Conservation (phyloP, 2,329 filamentous ascomycete genomes). For the Biscogniauxia marginata region DNA sequence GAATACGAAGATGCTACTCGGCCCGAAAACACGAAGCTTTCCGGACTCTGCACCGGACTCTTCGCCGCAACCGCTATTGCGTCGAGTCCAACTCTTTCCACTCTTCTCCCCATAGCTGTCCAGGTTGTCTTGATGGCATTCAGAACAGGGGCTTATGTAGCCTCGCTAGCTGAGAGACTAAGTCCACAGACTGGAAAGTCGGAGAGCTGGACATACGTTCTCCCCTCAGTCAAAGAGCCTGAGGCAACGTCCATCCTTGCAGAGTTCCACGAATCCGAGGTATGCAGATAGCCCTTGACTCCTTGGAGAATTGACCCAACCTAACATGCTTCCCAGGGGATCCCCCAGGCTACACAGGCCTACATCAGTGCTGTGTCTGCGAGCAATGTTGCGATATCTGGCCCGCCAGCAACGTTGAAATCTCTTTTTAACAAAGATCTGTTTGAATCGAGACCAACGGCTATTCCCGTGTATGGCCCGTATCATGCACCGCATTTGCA, state of each 20-base stretch:
- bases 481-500: constrained; percentile 58
- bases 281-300: constrained; percentile 29
- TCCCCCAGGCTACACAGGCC: constrained; percentile 44
- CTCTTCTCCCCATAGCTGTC: constrained; percentile 60
- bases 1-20: constrained; percentile 52
- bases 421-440: constrained; percentile 40
- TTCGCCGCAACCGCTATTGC: constrained; percentile 69
- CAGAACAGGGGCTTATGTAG: constrained; percentile 58
- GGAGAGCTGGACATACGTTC: constrained; percentile 66
- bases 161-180: constrained; percentile 47
- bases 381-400: constrained; percentile 52
- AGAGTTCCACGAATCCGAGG: constrained; percentile 57
- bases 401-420: constrained; percentile 49
- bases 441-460: constrained; percentile 42
- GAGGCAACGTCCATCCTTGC: constrained; percentile 50
- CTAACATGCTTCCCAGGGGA: constrained; percentile 33
- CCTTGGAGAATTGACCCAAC: background rate
- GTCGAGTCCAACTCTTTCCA: constrained; percentile 59
- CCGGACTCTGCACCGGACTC: constrained; percentile 68
- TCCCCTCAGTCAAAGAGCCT: constrained; percentile 54
- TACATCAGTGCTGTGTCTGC: constrained; percentile 55
- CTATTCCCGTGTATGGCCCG: constrained; percentile 54
- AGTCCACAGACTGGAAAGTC: constrained; percentile 41
- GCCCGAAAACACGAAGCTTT: constrained; percentile 51
- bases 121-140: constrained; percentile 67